These are phyloP conservation scores for Fremontodendron californicum DNA, from an alignment of 345 rosid species.

Conservation along the genomic window DNA sequence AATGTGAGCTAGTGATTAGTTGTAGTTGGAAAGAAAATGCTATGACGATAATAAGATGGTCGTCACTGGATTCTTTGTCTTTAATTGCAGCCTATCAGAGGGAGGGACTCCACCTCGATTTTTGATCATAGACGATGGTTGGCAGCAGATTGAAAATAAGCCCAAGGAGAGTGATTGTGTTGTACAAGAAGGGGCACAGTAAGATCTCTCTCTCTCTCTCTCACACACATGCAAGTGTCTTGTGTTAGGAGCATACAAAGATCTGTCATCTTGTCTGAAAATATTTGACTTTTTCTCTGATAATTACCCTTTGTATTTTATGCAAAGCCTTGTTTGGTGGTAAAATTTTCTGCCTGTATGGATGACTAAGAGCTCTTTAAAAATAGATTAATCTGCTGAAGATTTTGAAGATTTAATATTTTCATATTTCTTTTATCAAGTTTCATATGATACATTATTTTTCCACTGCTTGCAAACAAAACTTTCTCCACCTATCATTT, in stretches of 20 bases:
- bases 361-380: neutral
- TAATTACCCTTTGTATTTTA: neutral
- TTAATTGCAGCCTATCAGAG: constrained; percentile 61
- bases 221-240: neutral
- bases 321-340: neutral
- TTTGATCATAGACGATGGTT: constrained; percentile 94
- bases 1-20: constrained; percentile 3
- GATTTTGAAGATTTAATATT: neutral
- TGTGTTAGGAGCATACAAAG: neutral
- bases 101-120: constrained; percentile 96
- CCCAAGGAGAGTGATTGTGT: constrained; percentile 53
- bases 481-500: neutral
- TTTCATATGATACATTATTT: neutral
- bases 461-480: neutral
- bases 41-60: neutral
- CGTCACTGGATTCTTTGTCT: constrained; percentile 20
- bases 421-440: neutral
- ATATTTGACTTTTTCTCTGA: neutral
- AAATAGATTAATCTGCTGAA: neutral
- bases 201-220: constrained; percentile 33
- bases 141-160: constrained; percentile 95
- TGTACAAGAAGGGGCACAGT: constrained; percentile 99
- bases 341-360: neutral
- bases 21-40: neutral
- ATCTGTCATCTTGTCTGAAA: neutral